These are phyloP conservation scores for Mycena epipterygia DNA, from an alignment of 768 basidiomycete genomes.

Conservation along the genomic window DNA sequence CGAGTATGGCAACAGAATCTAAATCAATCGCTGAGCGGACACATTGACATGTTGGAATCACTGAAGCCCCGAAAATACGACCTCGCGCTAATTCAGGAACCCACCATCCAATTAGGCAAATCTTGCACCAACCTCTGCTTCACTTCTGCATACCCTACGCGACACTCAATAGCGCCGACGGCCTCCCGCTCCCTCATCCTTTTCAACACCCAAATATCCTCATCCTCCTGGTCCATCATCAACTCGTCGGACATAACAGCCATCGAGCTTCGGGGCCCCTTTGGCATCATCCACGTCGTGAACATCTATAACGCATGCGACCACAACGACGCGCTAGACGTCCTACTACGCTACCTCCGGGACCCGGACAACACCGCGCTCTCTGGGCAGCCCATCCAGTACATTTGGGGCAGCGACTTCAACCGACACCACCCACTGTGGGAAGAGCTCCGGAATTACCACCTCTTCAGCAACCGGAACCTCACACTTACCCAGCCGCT, in stretches of 20 bases:
- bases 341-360: background rate
- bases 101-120: slow-evolving; percentile 38
- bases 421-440: slow-evolving; percentile 57
- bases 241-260: slow-evolving; percentile 37
- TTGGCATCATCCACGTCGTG: slow-evolving; percentile 39
- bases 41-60: slow-evolving; percentile 21
- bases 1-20: slow-evolving; percentile 45
- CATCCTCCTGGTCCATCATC: slow-evolving; percentile 13
- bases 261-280: slow-evolving; percentile 35
- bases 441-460: slow-evolving; percentile 49
- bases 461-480: slow-evolving; percentile 49
- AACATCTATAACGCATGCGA: slow-evolving; percentile 44
- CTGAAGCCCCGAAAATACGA: slow-evolving; percentile 30
- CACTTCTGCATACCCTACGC: slow-evolving; percentile 42
- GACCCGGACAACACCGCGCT: background rate
- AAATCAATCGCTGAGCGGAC: slow-evolving; percentile 39
- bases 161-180: slow-evolving; percentile 16
- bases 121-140: slow-evolving; percentile 34
- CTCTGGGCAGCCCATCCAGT: background rate
- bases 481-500: slow-evolving; percentile 42
- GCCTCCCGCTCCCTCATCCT: slow-evolving; percentile 15
- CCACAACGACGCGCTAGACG: slow-evolving; percentile 15
- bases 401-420: slow-evolving; percentile 34
- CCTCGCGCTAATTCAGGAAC: slow-evolving; percentile 49
- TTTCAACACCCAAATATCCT: slow-evolving; percentile 1